Base-by-base conservation (phyloP, 1,284 basidiomycete species). In the Inonotus hispidus region DNA sequence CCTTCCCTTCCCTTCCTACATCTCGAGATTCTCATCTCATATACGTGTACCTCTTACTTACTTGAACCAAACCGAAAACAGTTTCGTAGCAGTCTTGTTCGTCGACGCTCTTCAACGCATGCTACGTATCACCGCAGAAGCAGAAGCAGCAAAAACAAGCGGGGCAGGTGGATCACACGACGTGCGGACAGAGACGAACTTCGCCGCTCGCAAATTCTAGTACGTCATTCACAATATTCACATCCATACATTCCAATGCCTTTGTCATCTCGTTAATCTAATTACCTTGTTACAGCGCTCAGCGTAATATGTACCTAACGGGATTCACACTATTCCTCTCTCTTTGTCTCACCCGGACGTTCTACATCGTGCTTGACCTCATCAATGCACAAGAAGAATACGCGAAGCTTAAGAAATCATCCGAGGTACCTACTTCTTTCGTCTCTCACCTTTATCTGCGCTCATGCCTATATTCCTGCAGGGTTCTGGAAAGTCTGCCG, bases 281-380 rank as follows among this genome's bases (percentile, higher is more conserved):
- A n/a, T n/a, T n/a, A 21, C 46, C 4, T 46, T 46, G 38, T 10
- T n/a, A 62, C 66, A 90, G 89, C 75, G 85, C 90, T 0, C 90
- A 92, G 69, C 78, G 90, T 56, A 92, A 92, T 68, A 84, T 90
- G 63, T 98, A 98, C 73, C 81, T 97, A 21, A 97, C 95, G 11
- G 93, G 93, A 0, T 93, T 93, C 72, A 93, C 90, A 59, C 82
- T 98, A 50, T 97, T 97, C 87, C 87, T 98, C 37, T 95, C 93
- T 16, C 85, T 95, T 59, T 90, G 97, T 68, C 87, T 98, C 66
- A 90, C 93, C 7, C 88, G 95, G 68, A 93, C 91, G 3, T 96
- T 96, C 78, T 90, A 89, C 75, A 92, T 98, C 71, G 84, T 92
- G 60, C 85, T 95, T 67, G 93, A 97, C 72, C 87, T 97, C 64